A percentile compares a stretch with the other conserved stretches of the same genome.
These are phyloP conservation scores for Daedalea quercina DNA, from an alignment of 768 basidiomycete genomes.

Conservation along the genomic window DNA sequence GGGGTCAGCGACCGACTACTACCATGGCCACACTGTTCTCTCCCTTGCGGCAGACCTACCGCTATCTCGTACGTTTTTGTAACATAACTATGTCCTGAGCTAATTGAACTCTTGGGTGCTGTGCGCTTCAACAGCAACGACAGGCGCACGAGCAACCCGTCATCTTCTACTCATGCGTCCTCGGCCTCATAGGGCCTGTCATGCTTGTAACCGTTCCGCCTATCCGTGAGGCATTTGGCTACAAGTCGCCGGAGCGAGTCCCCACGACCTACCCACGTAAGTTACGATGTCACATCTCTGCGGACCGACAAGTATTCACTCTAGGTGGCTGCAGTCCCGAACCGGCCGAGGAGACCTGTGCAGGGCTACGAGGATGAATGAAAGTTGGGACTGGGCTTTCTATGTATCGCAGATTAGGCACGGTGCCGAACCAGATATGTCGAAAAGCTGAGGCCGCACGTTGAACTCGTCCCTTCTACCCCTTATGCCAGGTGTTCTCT, in stretches of 20 bases:
- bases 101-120: not conserved
- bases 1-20: not conserved
- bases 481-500: not conserved
- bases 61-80: slow-evolving; percentile 23
- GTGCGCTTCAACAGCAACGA: slow-evolving; percentile 56
- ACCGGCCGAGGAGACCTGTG: slow-evolving; percentile 60
- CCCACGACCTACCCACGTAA: slow-evolving; percentile 77
- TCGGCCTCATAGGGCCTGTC: slow-evolving; percentile 72
- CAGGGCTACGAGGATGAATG: slow-evolving; percentile 69
- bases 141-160: slow-evolving; percentile 88
- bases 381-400: not conserved
- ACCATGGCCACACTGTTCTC: slow-evolving; percentile 40
- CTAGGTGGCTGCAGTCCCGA: slow-evolving; percentile 44
- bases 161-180: slow-evolving; percentile 78
- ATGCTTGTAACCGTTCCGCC: slow-evolving; percentile 74
- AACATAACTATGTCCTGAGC: not conserved
- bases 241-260: slow-evolving; percentile 56
- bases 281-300: slow-evolving; percentile 22
- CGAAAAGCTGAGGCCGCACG: not conserved
- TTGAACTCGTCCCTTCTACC: not conserved
- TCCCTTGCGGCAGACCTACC: slow-evolving; percentile 47
- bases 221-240: slow-evolving; percentile 69
- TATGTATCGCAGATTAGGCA: not conserved
- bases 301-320: not conserved
- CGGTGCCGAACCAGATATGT: not conserved